These are phyloP conservation scores for Bidens hawaiensis DNA, from an alignment of 140 eudicot species.

Conservation along the genomic window DNA sequence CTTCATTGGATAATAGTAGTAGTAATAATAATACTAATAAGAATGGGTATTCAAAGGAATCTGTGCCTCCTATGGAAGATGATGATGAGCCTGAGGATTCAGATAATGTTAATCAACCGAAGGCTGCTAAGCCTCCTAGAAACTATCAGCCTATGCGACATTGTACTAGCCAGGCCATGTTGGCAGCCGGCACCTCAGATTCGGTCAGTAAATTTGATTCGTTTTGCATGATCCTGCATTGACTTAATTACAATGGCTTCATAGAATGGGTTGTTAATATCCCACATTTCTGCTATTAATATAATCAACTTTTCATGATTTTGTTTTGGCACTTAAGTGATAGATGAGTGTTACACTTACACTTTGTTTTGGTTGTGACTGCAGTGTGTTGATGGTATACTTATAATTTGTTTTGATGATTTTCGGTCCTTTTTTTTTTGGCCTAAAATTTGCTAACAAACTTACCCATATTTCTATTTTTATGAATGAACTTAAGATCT, in stretches of 20 bases:
- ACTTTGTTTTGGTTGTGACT: not conserved
- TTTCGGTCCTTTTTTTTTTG: too few species aligned
- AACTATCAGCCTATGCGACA: conserved; percentile 57
- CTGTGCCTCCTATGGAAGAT: conserved; percentile 40
- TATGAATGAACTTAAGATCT: not conserved
- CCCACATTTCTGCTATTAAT: not conserved
- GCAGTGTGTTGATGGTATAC: not conserved
- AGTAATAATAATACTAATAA: too few species aligned
- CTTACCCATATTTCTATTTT: not conserved
- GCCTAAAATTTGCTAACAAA: not conserved
- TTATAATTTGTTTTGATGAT: not conserved
- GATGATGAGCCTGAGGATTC: conserved; percentile 41
- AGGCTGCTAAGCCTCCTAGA: conserved; percentile 57
- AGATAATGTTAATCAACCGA: conserved; percentile 41
- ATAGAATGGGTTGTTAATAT: not conserved
- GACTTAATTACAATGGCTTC: not conserved
- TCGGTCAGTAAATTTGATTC: conserved; percentile 36
- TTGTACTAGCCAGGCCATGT: conserved; percentile 58
- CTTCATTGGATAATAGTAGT: conserved; percentile 42
- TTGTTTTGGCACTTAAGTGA: too few species aligned
- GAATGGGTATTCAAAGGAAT: conserved; percentile 38
- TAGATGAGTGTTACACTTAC: not conserved
- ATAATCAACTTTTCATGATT: too few species aligned
- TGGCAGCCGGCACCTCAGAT: conserved; percentile 45
- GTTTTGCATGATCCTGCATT: not conserved